Evolutionary conservation across 306 rosid genomes (phyloP).

Genomic region (Spatholobus suberectus): DNA sequence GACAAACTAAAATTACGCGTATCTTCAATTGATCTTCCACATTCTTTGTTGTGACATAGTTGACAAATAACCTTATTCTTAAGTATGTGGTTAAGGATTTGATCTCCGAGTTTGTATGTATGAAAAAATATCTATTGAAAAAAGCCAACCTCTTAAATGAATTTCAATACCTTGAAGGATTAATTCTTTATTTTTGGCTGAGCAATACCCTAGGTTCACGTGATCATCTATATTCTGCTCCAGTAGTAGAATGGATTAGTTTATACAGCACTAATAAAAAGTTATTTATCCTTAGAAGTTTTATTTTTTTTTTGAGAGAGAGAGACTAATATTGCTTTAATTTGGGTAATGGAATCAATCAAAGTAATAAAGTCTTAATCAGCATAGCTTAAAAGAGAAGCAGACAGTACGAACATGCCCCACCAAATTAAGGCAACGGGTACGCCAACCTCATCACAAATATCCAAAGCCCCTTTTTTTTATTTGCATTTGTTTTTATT

Average conservation of each 20-base stretch:
- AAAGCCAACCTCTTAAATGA: too few relatives aligned
- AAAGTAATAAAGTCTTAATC: constrained; percentile 43
- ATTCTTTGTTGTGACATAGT: too few relatives aligned
- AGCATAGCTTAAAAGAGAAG: constrained; percentile 48
- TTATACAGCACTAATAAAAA: background rate
- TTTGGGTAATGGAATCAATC: constrained; percentile 42
- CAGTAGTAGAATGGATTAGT: constrained; percentile 27
- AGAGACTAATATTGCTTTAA: constrained; percentile 1
- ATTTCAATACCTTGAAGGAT: too few relatives aligned
- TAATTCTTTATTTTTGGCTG: too few relatives aligned
- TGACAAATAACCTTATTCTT: too few relatives aligned
- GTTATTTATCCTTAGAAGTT: background rate
- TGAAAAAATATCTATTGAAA: too few relatives aligned
- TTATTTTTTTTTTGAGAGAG: background rate
- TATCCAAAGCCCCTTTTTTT: background rate
- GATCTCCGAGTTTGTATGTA: too few relatives aligned
- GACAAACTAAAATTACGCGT: constrained; percentile 41
- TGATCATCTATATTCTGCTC: constrained; percentile 23
- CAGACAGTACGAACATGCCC: constrained; percentile 20
- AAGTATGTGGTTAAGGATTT: too few relatives aligned
- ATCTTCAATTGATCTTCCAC: constrained; percentile 32
- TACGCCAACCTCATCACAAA: constrained; percentile 29
- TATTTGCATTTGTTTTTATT: background rate
- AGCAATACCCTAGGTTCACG: too few relatives aligned
- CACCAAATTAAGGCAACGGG: constrained; percentile 32